These are phyloP conservation scores for Breviolum minutum DNA, from an alignment of 73 alveolate species.

Conservation along the genomic window DNA sequence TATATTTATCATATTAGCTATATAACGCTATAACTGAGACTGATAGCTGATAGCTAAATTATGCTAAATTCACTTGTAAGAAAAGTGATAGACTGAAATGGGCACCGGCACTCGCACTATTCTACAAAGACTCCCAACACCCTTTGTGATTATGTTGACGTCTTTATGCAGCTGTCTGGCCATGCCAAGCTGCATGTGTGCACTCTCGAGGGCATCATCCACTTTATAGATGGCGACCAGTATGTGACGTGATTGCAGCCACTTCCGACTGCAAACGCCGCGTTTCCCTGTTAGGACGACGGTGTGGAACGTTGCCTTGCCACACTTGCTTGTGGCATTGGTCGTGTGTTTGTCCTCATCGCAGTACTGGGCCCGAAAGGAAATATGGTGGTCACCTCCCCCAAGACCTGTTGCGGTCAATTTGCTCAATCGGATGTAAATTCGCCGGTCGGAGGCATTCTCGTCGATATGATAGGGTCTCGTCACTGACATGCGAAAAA, in stretches of 20 bases:
- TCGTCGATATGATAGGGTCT: slow-evolving; percentile 34
- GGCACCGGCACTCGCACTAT: not conserved
- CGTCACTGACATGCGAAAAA: slow-evolving; percentile 54
- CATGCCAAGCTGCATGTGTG: slow-evolving; percentile 38
- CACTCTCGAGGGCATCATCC: slow-evolving; percentile 65
- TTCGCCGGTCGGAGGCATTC: slow-evolving; percentile 2
- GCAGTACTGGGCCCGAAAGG: slow-evolving; percentile 83
- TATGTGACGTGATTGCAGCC: slow-evolving; percentile 81
- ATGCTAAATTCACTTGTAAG: too few species aligned
- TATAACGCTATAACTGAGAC: too few species aligned
- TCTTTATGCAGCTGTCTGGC: too few species aligned
- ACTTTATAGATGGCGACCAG: slow-evolving; percentile 79
- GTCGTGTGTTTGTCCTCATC: slow-evolving; percentile 55
- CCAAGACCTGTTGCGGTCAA: slow-evolving; percentile 50
- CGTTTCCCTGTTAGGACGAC: slow-evolving; percentile 30
- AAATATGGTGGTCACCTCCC: slow-evolving; percentile 65
- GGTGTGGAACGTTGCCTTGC: slow-evolving; percentile 12
- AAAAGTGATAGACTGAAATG: too few species aligned
- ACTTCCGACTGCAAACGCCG: slow-evolving; percentile 51
- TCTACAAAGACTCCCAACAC: not conserved
- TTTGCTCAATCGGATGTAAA: slow-evolving; percentile 33
- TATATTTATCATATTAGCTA: too few species aligned
- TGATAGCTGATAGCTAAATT: too few species aligned
- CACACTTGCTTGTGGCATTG: slow-evolving; percentile 69
- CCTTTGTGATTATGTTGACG: too few species aligned